Percentiles rank a stretch among this genome's conserved stretches.
phyloP scores from a whole-genome alignment of 345 rosid species.

The Eucalyptus sp. region DNA sequence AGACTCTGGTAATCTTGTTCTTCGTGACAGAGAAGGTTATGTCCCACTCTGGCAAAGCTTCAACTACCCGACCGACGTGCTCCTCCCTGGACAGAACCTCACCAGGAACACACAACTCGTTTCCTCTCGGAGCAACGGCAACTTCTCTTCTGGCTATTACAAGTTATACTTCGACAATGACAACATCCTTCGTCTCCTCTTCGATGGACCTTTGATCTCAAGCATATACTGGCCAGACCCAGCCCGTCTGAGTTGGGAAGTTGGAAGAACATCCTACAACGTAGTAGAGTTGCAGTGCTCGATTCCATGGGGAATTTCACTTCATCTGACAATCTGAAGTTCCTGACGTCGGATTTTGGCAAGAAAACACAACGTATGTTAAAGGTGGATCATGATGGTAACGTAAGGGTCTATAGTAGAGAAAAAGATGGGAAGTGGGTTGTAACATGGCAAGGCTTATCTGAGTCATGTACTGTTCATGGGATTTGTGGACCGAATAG shows the following conservation, averaged over 20 bases:
- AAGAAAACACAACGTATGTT: not conserved
- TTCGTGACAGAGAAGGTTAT: not conserved
- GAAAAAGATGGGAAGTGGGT: not conserved
- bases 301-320: not conserved
- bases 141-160: constrained; percentile 7
- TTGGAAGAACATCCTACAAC: constrained; percentile 6
- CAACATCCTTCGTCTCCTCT: constrained; percentile 7
- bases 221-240: constrained; percentile 15
- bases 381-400: not conserved
- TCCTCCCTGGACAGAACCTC: constrained; percentile 17
- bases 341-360: not conserved
- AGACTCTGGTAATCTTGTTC: constrained; percentile 17
- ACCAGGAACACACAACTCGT: not conserved
- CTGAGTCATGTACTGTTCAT: constrained; percentile 4
- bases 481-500: constrained; percentile 23
- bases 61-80: constrained; percentile 18
- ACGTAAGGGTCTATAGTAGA: not conserved
- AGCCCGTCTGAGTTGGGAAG: not conserved
- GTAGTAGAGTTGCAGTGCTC: constrained; percentile 3
- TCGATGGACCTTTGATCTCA: constrained; percentile 2
- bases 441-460: not conserved
- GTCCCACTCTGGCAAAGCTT: constrained; percentile 20
- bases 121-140: not conserved
- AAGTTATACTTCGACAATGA: constrained; percentile 8
- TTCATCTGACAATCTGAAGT: not conserved